Conservation (phyloP, 1,139 yeast species). For the Lodderomyces theae region DNA sequence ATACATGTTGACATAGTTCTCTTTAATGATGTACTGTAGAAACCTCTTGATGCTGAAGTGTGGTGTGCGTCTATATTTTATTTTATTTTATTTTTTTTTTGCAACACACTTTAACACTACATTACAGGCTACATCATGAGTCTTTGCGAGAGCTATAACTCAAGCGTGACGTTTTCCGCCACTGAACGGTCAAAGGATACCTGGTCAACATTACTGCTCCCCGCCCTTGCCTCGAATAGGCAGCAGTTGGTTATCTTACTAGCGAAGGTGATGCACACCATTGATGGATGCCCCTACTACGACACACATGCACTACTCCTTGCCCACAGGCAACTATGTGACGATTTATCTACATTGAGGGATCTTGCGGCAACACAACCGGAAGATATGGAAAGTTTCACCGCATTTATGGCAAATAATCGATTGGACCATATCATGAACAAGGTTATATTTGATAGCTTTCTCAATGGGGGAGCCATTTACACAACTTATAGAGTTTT, state of each 20-base stretch:
- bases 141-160: conserved; percentile 1
- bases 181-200: background rate
- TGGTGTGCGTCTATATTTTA: no score
- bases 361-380: background rate
- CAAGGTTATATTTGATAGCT: background rate
- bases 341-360: background rate
- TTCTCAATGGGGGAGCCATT: background rate
- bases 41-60: no score
- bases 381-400: background rate
- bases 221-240: background rate
- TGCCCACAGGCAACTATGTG: background rate
- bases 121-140: background rate
- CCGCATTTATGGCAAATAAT: conserved; percentile 5
- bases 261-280: conserved; percentile 7
- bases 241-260: conserved; percentile 6
- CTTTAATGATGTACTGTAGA: background rate
- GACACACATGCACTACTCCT: conserved; percentile 1
- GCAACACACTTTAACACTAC: conserved; percentile 5
- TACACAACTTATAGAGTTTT: background rate
- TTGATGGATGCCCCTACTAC: conserved; percentile 10
- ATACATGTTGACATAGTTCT: background rate
- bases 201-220: background rate
- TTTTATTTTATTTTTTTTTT: conserved; percentile 7
- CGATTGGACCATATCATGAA: conserved; percentile 5
- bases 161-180: background rate